These are phyloP conservation scores for Pichia sp. DNA, from an alignment of 1,139 yeast genomes.

Conservation along the genomic window DNA sequence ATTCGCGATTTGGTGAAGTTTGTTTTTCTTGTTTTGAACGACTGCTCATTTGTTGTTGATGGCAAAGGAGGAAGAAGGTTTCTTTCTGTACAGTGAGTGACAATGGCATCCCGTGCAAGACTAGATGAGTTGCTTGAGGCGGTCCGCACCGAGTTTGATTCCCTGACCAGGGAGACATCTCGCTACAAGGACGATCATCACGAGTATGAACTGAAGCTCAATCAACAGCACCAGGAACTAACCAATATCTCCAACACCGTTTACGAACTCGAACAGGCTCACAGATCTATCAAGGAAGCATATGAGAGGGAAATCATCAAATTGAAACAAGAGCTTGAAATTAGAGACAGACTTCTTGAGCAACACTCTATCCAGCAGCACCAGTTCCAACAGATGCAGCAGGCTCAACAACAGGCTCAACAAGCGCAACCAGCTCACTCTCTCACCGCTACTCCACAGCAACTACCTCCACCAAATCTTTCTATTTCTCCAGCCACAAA, in stretches of 20 bases:
- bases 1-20: too few relatives aligned
- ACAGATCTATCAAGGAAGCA: slow-evolving; percentile 89
- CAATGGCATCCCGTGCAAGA: slow-evolving; percentile 23
- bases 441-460: slow-evolving; percentile 18
- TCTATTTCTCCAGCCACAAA: slow-evolving; percentile 18
- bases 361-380: slow-evolving; percentile 28
- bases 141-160: slow-evolving; percentile 85
- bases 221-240: slow-evolving; percentile 90
- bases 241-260: slow-evolving; percentile 92
- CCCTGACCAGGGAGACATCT: slow-evolving; percentile 79
- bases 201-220: slow-evolving; percentile 83
- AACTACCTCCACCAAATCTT: slow-evolving; percentile 25
- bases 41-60: too few relatives aligned
- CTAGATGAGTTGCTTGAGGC: slow-evolving; percentile 80
- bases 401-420: slow-evolving; percentile 16
- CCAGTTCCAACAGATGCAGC: slow-evolving; percentile 17
- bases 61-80: too few relatives aligned
- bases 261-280: slow-evolving; percentile 89
- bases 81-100: too few relatives aligned
- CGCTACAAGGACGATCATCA: slow-evolving; percentile 86
- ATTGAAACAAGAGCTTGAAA: slow-evolving; percentile 78
- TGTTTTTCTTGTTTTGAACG: too few relatives aligned
- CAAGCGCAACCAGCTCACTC: slow-evolving; percentile 19
- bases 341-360: slow-evolving; percentile 49
- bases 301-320: slow-evolving; percentile 89